Evolutionary conservation across 345 rosid species (phyloP), one percentile per base, ranked within the genome.

Genomic region (Bruguiera sexangula): DNA sequence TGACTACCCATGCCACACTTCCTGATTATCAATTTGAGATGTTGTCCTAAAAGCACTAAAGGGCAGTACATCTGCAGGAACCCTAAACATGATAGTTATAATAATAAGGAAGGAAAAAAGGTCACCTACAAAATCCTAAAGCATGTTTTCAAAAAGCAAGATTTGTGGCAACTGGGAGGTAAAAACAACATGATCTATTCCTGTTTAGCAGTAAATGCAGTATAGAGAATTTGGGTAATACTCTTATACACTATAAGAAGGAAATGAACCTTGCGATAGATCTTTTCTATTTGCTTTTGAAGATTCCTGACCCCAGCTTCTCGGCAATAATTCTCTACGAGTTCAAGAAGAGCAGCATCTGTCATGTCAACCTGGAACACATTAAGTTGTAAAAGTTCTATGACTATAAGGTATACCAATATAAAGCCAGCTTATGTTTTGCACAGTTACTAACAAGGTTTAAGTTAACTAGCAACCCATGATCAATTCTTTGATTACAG

Each of bases 231-330:
- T 43, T 43, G 4, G 50, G 5, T 43, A 0, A 43, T 37, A 43
- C 48, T 43, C 16, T 10, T 11, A 11, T 43, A 43, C 50, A 15
- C 18, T 13, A 43, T 46, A 62, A 34, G 50, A 69, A 5, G 52
- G 34, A 24, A 54, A 76, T 82, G 58, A 60, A 90, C 99, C 96
- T 92, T 96, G 27, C 98, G 99, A 76, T 96, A 92, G n/a, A 96
- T 92, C 88, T 96, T 96, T 75, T 90, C 98, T 69, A 92, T 92
- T n/a, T 92, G 98, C 80, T 95, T 95, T 79, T 90, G 99, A 75
- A 95, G 99, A 88, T 95, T 95, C 77, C 99, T 70, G 67, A 95
- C 99, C 70, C 99, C 99, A 46, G 99, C 97, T 83, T 95, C 98
- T 86, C 99, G 84, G 80, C 99, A 95, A 81, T 95, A 95, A 81